Evolutionary conservation across 1,284 basidiomycete genomes (phyloP).

Genomic region (Cutaneotrichosporon mucoides): DNA sequence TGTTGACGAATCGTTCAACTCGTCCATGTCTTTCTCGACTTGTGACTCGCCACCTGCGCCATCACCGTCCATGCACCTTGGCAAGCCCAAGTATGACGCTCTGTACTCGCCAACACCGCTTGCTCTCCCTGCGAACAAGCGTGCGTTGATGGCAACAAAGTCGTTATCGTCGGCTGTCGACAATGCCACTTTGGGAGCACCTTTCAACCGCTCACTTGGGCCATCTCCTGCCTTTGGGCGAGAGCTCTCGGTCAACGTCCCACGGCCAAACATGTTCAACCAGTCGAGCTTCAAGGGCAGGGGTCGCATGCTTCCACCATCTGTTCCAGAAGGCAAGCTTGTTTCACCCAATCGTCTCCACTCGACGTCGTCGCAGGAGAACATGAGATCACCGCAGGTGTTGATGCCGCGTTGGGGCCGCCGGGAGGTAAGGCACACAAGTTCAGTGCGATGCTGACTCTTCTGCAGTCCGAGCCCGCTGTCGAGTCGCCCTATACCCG

Average conservation of each 20-base stretch:
- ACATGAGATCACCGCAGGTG: constrained; percentile 26
- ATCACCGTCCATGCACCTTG: constrained; percentile 13
- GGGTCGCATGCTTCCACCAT: constrained; percentile 41
- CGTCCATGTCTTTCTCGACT: constrained; percentile 42
- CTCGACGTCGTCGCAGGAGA: constrained; percentile 38
- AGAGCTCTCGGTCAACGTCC: constrained; percentile 32
- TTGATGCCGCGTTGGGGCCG: constrained; percentile 28
- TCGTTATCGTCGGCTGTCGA: not conserved
- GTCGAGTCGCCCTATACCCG: constrained; percentile 13
- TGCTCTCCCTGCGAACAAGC: not conserved
- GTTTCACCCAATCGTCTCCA: constrained; percentile 32
- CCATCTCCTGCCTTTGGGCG: constrained; percentile 33
- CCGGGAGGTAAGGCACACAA: constrained; percentile 26
- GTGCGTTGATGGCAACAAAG: not conserved
- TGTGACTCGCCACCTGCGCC: constrained; percentile 26
- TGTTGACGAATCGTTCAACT: constrained; percentile 49
- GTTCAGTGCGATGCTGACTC: not conserved
- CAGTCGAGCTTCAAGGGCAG: constrained; percentile 8
- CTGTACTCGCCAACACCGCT: not conserved
- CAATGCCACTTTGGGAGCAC: not conserved
- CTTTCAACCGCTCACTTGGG: not conserved
- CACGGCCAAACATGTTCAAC: not conserved
- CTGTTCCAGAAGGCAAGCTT: constrained; percentile 26
- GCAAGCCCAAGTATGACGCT: constrained; percentile 1
- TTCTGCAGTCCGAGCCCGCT: constrained; percentile 16